Conservation (phyloP, 805 yeast genomes). For the Myxozyma geophila region DNA sequence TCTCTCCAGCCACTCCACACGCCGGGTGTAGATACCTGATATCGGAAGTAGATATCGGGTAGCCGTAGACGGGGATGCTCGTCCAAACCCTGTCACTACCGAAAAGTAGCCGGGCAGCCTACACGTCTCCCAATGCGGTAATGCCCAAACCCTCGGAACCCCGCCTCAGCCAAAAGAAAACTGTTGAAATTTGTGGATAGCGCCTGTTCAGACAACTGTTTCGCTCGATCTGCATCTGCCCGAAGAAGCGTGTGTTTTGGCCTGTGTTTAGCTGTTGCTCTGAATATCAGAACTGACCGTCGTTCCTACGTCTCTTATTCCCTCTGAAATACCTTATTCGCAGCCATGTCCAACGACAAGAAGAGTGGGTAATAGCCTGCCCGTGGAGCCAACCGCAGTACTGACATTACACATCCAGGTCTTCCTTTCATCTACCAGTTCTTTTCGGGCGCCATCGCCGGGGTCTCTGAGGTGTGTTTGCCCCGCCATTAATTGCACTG, state of each 20-base stretch:
- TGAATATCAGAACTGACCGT: not conserved
- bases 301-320: not conserved
- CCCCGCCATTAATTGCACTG: not conserved
- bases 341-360: conserved; percentile 24
- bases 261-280: not conserved
- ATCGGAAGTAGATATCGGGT: not conserved
- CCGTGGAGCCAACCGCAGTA: not conserved
- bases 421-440: conserved; percentile 93
- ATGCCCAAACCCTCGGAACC: conserved; percentile 2
- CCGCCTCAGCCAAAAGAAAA: not conserved
- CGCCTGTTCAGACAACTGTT: not conserved
- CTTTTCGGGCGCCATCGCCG: conserved; percentile 91
- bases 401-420: conserved; percentile 16
- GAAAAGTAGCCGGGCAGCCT: not conserved
- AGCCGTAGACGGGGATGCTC: not conserved
- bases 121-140: not conserved
- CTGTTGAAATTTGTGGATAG: not conserved
- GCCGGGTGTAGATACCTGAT: too few species aligned
- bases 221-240: too few species aligned
- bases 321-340: not conserved
- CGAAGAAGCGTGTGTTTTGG: not conserved
- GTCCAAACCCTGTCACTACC: not conserved
- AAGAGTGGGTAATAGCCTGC: conserved; percentile 16
- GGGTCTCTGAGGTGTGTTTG: conserved; percentile 75
- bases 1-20: too few species aligned